Base-by-base conservation (phyloP, 2,329 filamentous ascomycete genomes). In the Ophiostoma angusticollis region DNA sequence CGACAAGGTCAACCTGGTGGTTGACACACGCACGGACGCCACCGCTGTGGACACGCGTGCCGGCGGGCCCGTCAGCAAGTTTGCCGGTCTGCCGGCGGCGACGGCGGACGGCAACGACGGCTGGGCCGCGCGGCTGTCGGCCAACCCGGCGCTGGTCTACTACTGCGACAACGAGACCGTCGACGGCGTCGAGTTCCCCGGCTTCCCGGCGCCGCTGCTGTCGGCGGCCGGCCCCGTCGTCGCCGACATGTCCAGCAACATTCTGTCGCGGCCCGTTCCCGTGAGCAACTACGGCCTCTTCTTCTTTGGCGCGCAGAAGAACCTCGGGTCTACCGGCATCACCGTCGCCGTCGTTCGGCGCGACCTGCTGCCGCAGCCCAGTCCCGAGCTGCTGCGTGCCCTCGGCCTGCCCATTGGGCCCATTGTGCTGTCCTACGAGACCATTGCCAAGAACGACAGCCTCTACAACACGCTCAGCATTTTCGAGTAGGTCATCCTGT, bases 391-490 rank as follows among this genome's bases (percentile, higher is more conserved):
- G 34, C 64, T 95, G 53, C 72, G 86, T 43, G 68, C 78, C 43
- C 72, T 95, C 9, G 76, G 74, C 16, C 65, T 93, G n/a, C 76
- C 83, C 1, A 72, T 91, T 29, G 77, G 80, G 0, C 86, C 89
- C 3, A 73, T 84, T 14, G 73, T 95, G 31, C 65, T 96, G 34
- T 74, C 84, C 47, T 96, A 89, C 54, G 79, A 85, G 45, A 85
- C 74, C 0, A 80, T 91, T 48, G 80, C 83, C 29, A 93, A 93
- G 68, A 93, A 93, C 64, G 91, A 93, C 64, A 91, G 82, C 50
- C 70, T 96, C 21, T 96, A 96, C 66, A 96, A 96, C 62, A 96
- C 89, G 0, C 65, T 96, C 9, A 87, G 84, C 52, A 93, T 96
- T 53, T 94, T 96, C 53, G 87, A 75, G 73, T 76, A 58, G 54